Base-by-base conservation (phyloP, 371 early-diverging fungal species). In the Chytridium lagenaria region DNA sequence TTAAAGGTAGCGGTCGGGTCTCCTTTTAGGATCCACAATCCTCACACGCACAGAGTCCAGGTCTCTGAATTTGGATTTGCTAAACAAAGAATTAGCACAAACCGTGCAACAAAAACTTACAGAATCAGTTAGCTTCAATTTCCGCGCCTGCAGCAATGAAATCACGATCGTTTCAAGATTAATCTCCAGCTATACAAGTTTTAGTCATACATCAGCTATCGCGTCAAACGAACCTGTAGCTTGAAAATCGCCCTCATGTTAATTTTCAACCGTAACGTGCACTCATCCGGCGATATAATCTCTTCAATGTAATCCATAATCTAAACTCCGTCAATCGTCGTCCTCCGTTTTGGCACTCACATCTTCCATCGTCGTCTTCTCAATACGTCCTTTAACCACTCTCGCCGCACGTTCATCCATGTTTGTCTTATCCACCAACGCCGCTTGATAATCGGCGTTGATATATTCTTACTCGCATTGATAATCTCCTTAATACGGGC, bases 401-500 rank as follows among this genome's bases (percentile, higher is more conserved):
- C 97, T 91, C 3, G 97, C 96, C 0, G 94, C 88, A 1, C 66
- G 64, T 59, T 91, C 90, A 79, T 73, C 77, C 36, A 33, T 33
- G 26, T 73, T 57, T 7, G 76, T 69, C 28, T 80, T 74, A 26
- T 87, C 85, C 65, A 92, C 87, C 40, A 98, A 86, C 30, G 86
- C 87, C 52, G 95, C 92, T 86, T 90, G 72, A 99, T 97, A 77
- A 99, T 93, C 0, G 99, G 99, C 0, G 99, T 99, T 38, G 91
- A 91, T 67, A 99, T 99, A 50, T 83, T 85, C 78, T 96, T 97
- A 69, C 95, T 89, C 1, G 86, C 80, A 84, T 90, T 79, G 83
- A 86, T 77, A 82, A 90, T 84, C 75, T 83, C 81, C 85, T 99
- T 99, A 83, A 99, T 94, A 81, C 99, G 93, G 99, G 99, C 59